Conservation (phyloP, 2,329 filamentous ascomycete species). For the Phyllosticta paracitricarpa region DNA sequence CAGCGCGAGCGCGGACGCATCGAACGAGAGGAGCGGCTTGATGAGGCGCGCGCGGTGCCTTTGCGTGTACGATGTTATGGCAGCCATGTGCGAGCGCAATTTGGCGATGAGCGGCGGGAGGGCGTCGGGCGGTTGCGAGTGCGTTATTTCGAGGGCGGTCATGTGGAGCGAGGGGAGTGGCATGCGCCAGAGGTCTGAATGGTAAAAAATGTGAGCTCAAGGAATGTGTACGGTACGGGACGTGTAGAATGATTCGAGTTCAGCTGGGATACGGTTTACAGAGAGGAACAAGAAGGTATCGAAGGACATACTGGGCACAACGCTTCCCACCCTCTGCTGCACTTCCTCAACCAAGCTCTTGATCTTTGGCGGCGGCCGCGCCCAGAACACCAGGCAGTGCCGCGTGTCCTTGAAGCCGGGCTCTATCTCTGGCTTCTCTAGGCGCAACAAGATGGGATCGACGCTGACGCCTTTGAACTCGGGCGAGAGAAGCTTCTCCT, state of each 20-base stretch:
- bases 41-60: conserved; percentile 63
- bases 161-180: conserved; percentile 69
- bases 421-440: conserved; percentile 54
- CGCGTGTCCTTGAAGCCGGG: conserved; percentile 64
- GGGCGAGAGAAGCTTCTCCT: conserved; percentile 57
- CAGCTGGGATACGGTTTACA: no score
- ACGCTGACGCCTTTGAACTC: conserved; percentile 62
- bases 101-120: conserved; percentile 52
- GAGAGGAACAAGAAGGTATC: neutral
- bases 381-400: conserved; percentile 83
- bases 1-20: conserved; percentile 74
- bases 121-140: conserved; percentile 61
- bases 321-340: conserved; percentile 54
- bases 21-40: conserved; percentile 74
- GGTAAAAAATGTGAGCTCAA: no score
- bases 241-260: no score
- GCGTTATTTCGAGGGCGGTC: conserved; percentile 76
- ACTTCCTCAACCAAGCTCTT: conserved; percentile 56
- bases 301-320: conserved; percentile 56
- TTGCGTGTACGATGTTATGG: conserved; percentile 58
- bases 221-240: no score
- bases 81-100: conserved; percentile 50
- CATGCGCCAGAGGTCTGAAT: conserved; percentile 74
- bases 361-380: conserved; percentile 65
- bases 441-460: conserved; percentile 63